Evolutionary conservation across 2,329 filamentous ascomycete species (phyloP).

Genomic region (Colletotrichum noveboracense): DNA sequence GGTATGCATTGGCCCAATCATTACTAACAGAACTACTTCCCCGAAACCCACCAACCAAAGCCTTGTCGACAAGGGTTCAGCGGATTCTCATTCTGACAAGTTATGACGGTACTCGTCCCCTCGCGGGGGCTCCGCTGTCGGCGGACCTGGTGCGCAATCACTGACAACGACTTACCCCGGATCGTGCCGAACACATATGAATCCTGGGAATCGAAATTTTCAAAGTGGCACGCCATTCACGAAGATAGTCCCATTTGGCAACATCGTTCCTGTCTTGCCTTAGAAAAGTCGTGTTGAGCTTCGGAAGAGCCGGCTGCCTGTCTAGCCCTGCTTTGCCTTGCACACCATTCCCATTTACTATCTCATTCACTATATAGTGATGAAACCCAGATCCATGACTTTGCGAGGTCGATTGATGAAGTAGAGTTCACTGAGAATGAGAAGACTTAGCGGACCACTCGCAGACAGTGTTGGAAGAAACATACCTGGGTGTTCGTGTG

Average conservation of each 20-base stretch:
- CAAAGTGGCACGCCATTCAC: neutral
- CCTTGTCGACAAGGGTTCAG: too few relatives aligned
- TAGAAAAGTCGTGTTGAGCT: neutral
- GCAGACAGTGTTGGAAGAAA: neutral
- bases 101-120: neutral
- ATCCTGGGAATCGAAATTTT: neutral
- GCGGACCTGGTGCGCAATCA: neutral
- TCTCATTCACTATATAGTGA: neutral
- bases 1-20: too few relatives aligned
- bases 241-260: neutral
- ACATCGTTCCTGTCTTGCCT: neutral
- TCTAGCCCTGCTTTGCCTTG: neutral
- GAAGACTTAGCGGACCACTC: neutral
- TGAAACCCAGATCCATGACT: neutral
- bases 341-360: neutral
- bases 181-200: neutral
- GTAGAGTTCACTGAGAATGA: rapidly evolving
- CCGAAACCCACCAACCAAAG: too few relatives aligned
- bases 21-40: too few relatives aligned
- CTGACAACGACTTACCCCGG: neutral
- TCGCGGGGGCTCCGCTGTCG: neutral
- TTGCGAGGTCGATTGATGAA: neutral
- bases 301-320: neutral
- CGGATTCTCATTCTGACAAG: too few relatives aligned
- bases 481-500: neutral